These are phyloP conservation scores for Trichophyton rubrum DNA, from an alignment of 2,329 filamentous ascomycete genomes.

Conservation along the genomic window DNA sequence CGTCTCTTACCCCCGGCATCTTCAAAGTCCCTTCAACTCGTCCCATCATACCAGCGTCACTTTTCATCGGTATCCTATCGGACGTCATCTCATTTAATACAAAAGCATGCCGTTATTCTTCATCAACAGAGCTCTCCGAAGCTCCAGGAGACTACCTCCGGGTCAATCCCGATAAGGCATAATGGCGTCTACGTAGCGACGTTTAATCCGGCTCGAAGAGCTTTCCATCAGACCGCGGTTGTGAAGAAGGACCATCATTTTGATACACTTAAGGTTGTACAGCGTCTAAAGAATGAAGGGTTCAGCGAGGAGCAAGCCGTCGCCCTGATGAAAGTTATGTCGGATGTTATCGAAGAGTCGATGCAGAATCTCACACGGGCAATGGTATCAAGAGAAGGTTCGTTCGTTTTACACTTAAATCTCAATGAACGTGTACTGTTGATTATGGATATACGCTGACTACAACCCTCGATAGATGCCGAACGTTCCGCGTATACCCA, in stretches of 20 bases:
- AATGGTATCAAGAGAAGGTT: conserved; percentile 93
- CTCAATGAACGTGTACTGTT: background rate
- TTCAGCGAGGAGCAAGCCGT: conserved; percentile 92
- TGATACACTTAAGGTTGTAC: conserved; percentile 94
- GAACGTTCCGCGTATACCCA: conserved; percentile 52
- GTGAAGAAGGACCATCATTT: conserved; percentile 77
- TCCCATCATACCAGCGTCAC: background rate
- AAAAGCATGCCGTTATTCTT: background rate
- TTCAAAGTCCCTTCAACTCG: background rate
- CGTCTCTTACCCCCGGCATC: background rate
- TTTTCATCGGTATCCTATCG: background rate
- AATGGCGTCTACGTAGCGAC: conserved; percentile 38
- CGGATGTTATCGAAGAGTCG: conserved; percentile 94
- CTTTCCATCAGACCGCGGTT: conserved; percentile 49
- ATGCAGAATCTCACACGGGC: conserved; percentile 96
- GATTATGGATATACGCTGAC: background rate
- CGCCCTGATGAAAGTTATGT: conserved; percentile 96
- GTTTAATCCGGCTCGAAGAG: conserved; percentile 30
- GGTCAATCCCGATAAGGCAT: conserved; percentile 26
- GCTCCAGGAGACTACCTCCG: background rate
- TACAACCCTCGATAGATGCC: conserved; percentile 26
- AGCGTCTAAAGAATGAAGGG: conserved; percentile 75
- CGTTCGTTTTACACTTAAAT: conserved; percentile 42
- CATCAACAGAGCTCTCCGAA: background rate
- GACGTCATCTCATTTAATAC: background rate